Base-by-base conservation (phyloP, 2,329 filamentous ascomycete genomes). In the Ceratocystis alfenasii region DNA sequence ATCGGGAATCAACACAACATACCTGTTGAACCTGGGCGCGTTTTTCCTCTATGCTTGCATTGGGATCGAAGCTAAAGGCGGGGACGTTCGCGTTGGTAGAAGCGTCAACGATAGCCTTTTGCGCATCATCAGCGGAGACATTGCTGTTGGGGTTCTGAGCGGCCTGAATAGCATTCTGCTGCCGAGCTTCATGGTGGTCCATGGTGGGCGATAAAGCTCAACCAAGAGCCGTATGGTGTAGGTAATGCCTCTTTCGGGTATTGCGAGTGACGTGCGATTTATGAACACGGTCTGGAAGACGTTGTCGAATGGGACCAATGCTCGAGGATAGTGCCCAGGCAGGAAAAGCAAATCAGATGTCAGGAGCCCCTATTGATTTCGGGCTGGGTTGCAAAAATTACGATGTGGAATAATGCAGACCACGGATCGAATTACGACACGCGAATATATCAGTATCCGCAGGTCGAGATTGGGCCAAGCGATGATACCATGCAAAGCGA, bases 31-130 rank as follows among this genome's bases (percentile, higher is more conserved):
- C 87, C 74, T 92, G 89, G 41, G 87, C 87, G 68, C 83, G 87
- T 79, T 99, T 99, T 75, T 95, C 82, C 74, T 91, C 89, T 0
- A 87, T 82, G 55, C 81, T 87, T 53, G 91, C 92, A 78, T 96
- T 78, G 0, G 94, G 90, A 73, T 99, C 83, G 77, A 97, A 99
- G 69, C 86, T 83, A 74, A 89, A 94, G 69, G 90, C 92, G 36
- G 87, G 78, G 28, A 88, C 84, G 53, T 94, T 94, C 12, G 87
- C 89, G 71, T 88, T 87, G 72, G 81, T 84, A 70, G 89, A 90
- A 74, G 95, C 86, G 65, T 89, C 80, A 30, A 95, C 81, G 62
- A 96, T 81, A 71, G 83, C 83, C 70, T 83, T 80, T 76, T 95
- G 83, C 41, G 89, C 89, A 69, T 87, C 85, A 50, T 88, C 83